These are phyloP conservation scores for Trichothecium sympodiale DNA, from an alignment of 2,329 filamentous ascomycete genomes.

Conservation along the genomic window DNA sequence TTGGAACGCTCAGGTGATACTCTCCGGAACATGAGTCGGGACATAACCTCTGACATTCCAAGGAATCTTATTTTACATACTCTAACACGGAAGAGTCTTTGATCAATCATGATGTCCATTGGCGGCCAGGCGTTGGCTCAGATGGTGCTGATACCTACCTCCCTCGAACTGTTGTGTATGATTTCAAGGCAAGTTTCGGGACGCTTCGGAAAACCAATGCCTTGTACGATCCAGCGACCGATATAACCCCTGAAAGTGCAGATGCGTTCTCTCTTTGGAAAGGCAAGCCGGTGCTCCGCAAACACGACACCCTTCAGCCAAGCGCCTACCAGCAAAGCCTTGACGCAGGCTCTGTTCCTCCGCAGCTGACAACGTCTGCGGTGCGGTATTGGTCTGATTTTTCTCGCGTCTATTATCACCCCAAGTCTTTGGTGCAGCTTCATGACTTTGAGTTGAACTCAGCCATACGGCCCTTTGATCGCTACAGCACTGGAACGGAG, in stretches of 20 bases:
- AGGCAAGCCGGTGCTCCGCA: slow-evolving; percentile 56
- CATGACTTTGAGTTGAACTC: slow-evolving; percentile 81
- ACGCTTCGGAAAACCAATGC: slow-evolving; percentile 79
- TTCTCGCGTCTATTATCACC: slow-evolving; percentile 85
- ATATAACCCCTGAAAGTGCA: no score
- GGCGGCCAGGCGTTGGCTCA: slow-evolving; percentile 68
- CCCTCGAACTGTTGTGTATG: slow-evolving; percentile 84
- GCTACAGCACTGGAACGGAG: slow-evolving; percentile 73
- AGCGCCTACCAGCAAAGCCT: slow-evolving; percentile 72
- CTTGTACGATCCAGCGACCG: slow-evolving; percentile 54
- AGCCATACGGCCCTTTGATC: slow-evolving; percentile 74
- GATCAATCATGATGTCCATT: slow-evolving; percentile 59
- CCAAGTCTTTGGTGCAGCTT: slow-evolving; percentile 74
- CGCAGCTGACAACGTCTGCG: slow-evolving; percentile 52
- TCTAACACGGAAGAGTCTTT: slow-evolving; percentile 27
- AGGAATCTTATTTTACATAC: slow-evolving; percentile 98
- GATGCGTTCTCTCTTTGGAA: slow-evolving; percentile 34
- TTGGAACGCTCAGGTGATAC: slow-evolving; percentile 78
- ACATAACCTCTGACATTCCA: background rate
- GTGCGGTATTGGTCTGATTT: slow-evolving; percentile 98
- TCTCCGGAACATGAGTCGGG: background rate
- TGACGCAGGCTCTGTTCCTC: slow-evolving; percentile 57
- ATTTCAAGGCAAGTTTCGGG: slow-evolving; percentile 88
- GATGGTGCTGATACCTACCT: slow-evolving; percentile 88
- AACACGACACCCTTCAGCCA: slow-evolving; percentile 53